Evolutionary conservation across 2,329 filamentous ascomycete genomes (phyloP).

Genomic region (Herpotrichia juniperi): DNA sequence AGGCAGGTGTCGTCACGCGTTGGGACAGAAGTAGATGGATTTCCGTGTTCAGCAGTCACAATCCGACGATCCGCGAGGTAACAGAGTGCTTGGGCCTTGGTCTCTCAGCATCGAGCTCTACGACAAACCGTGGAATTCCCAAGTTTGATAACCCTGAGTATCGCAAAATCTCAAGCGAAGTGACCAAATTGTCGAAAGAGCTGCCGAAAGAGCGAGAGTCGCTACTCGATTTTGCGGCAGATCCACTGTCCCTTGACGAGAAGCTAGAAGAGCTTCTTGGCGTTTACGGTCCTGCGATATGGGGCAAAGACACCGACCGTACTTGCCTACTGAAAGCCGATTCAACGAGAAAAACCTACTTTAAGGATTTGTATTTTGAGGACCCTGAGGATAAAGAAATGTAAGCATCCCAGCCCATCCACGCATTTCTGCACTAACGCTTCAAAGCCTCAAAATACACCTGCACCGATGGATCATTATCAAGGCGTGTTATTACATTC

Average conservation of each 20-base stretch:
- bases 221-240: constrained; percentile 43
- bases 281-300: constrained; percentile 41
- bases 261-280: constrained; percentile 42
- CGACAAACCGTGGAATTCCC: constrained; percentile 44
- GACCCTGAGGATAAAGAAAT: constrained; percentile 38
- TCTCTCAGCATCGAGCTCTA: constrained; percentile 41
- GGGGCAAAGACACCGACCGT: constrained; percentile 42
- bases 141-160: constrained; percentile 47
- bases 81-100: constrained; percentile 44
- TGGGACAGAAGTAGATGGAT: constrained; percentile 44
- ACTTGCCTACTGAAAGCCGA: constrained; percentile 39
- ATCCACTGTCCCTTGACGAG: constrained; percentile 34
- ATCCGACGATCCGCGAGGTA: constrained; percentile 45
- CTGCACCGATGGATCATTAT: constrained; percentile 48
- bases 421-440: neutral
- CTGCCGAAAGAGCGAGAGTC: constrained; percentile 45
- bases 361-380: constrained; percentile 40
- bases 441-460: constrained; percentile 39
- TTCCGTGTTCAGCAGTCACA: constrained; percentile 44
- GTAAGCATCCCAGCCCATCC: constrained; percentile 22
- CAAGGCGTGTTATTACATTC: constrained; percentile 47
- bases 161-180: constrained; percentile 42
- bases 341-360: constrained; percentile 42
- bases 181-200: constrained; percentile 43
- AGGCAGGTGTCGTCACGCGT: constrained; percentile 36